Percentiles rank a stretch among this genome's conserved stretches.
Conservation (phyloP, 2,329 filamentous ascomycete species). For the Zymoseptoria tritici region DNA sequence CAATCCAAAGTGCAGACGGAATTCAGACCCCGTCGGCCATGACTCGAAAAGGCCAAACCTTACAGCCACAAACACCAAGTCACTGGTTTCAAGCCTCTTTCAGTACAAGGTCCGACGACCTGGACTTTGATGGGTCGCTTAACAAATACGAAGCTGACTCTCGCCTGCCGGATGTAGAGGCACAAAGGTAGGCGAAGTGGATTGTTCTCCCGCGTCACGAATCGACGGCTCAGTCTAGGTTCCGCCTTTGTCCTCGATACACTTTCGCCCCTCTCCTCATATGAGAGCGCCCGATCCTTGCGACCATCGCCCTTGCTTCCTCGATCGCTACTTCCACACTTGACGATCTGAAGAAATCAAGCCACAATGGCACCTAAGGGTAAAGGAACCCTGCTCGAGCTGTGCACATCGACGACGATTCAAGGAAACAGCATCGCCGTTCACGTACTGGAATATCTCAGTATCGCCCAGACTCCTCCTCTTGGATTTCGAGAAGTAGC, state of each 20-base stretch:
- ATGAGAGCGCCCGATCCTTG: background rate
- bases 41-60: background rate
- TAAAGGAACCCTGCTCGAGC: constrained; percentile 39
- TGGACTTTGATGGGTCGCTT: background rate
- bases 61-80: background rate
- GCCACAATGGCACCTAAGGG: constrained; percentile 6
- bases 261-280: background rate
- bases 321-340: background rate
- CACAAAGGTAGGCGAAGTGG: background rate
- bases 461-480: constrained; percentile 48
- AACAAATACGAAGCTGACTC: background rate
- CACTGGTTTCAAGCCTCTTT: background rate
- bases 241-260: background rate
- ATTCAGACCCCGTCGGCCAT: background rate
- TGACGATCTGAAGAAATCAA: background rate
- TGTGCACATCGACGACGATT: constrained; percentile 53
- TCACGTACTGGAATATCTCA: constrained; percentile 57
- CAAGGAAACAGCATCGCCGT: constrained; percentile 58
- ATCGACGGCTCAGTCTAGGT: background rate
- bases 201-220: background rate
- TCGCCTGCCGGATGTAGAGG: background rate
- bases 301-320: background rate
- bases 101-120: background rate
- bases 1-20: background rate
- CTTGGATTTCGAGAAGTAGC: constrained; percentile 54